Conservation (phyloP, 2,329 filamentous ascomycete species). For the Tolypocladium ophioglossoides region DNA sequence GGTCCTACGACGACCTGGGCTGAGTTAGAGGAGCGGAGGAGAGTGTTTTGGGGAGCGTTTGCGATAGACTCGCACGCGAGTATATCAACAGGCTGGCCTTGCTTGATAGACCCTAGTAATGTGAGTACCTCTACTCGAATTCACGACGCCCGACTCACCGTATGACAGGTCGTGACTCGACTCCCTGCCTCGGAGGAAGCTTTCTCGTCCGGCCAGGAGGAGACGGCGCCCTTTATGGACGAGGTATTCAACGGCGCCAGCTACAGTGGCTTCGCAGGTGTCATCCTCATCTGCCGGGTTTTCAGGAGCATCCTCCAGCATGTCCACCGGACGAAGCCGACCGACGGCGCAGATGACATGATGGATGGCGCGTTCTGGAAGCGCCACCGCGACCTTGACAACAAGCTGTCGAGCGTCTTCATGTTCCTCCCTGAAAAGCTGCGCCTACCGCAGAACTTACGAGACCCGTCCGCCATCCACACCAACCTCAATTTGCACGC, state of each 20-base stretch:
- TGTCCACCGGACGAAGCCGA: slow-evolving; percentile 58
- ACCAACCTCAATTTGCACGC: slow-evolving; percentile 84
- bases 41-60: slow-evolving; percentile 81
- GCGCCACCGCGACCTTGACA: slow-evolving; percentile 73
- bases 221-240: slow-evolving; percentile 51
- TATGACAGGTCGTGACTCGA: slow-evolving; percentile 55
- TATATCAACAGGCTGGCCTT: slow-evolving; percentile 85
- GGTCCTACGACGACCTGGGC: slow-evolving; percentile 68
- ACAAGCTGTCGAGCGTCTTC: slow-evolving; percentile 65
- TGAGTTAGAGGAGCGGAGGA: slow-evolving; percentile 63
- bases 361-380: slow-evolving; percentile 75
- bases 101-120: slow-evolving; percentile 65
- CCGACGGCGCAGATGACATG: slow-evolving; percentile 64
- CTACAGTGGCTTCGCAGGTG: slow-evolving; percentile 62
- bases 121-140: slow-evolving; percentile 19
- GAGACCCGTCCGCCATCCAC: slow-evolving; percentile 66
- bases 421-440: slow-evolving; percentile 68
- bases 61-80: slow-evolving; percentile 76
- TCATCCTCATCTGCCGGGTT: slow-evolving; percentile 63
- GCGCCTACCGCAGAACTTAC: slow-evolving; percentile 57
- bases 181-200: slow-evolving; percentile 73
- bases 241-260: slow-evolving; percentile 51
- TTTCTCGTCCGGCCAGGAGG: slow-evolving; percentile 55
- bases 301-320: slow-evolving; percentile 78
- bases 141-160: background rate